Conservation (phyloP, 176 grass and related monocot genomes). For the Saccharum officinarum region DNA sequence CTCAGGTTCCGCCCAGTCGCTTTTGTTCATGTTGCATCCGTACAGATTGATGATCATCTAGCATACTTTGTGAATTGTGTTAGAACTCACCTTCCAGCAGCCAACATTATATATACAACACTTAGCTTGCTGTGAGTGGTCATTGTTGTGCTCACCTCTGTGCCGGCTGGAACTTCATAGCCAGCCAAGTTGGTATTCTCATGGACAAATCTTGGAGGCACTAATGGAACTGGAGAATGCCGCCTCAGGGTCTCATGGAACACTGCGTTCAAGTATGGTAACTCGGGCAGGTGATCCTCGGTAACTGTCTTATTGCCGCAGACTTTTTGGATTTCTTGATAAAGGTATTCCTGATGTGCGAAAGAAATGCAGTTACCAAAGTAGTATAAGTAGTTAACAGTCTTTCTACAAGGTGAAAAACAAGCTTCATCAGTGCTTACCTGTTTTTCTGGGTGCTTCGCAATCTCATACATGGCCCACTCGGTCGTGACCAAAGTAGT, state of each 20-base stretch:
- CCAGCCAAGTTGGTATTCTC: conserved; percentile 66
- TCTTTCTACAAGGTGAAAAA: conserved; percentile 2
- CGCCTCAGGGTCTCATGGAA: conserved; percentile 78
- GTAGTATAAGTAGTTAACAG: conserved; percentile 19
- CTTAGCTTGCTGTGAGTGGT: background rate
- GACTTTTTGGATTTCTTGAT: conserved; percentile 59
- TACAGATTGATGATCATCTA: conserved; percentile 84
- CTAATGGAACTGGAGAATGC: conserved; percentile 61
- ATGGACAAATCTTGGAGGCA: conserved; percentile 75
- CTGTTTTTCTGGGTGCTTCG: conserved; percentile 71
- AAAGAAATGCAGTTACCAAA: background rate
- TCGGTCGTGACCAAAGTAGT: conserved; percentile 73
- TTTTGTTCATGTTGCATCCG: conserved; percentile 85
- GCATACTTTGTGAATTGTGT: background rate
- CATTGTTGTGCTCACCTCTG: conserved; percentile 45
- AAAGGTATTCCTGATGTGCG: conserved; percentile 58
- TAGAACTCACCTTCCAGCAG: background rate
- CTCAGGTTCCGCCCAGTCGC: conserved; percentile 59
- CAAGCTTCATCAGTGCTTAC: background rate
- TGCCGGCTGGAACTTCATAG: conserved; percentile 56
- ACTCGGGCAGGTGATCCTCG: conserved; percentile 62
- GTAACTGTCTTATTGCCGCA: conserved; percentile 49
- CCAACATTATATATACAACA: background rate
- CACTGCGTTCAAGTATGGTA: conserved; percentile 67
- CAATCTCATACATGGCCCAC: conserved; percentile 90